Conservation (phyloP, 768 basidiomycete species). For the Mycena olivaceomarginata region DNA sequence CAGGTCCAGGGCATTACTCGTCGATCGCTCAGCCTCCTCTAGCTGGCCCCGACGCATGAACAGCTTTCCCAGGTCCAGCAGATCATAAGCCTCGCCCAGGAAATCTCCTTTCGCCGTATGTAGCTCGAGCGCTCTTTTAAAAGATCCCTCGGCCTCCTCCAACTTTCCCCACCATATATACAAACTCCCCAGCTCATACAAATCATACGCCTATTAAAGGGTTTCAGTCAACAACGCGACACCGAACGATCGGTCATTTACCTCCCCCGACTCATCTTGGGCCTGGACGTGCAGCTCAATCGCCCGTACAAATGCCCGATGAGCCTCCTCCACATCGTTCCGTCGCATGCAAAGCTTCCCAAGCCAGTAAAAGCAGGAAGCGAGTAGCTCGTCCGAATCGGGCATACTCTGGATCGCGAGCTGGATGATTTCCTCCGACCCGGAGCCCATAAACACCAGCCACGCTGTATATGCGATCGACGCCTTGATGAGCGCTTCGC, state of each 20-base stretch:
- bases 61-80: constrained; percentile 43
- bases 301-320: constrained; percentile 35
- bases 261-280: constrained; percentile 37
- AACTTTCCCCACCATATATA: constrained; percentile 42
- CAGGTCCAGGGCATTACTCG: constrained; percentile 31
- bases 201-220: constrained; percentile 30
- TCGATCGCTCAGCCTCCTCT: constrained; percentile 32
- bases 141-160: constrained; percentile 34
- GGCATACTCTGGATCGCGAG: constrained; percentile 37
- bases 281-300: constrained; percentile 33
- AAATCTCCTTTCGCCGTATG: constrained; percentile 26
- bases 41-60: constrained; percentile 41
- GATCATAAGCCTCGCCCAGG: constrained; percentile 32
- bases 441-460: constrained; percentile 43
- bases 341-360: constrained; percentile 43
- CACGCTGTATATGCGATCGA: constrained; percentile 41
- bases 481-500: constrained; percentile 35
- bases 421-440: constrained; percentile 43
- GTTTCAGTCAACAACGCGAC: not conserved
- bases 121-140: constrained; percentile 37
- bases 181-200: constrained; percentile 42
- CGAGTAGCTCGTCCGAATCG: constrained; percentile 28
- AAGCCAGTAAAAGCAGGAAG: constrained; percentile 43
- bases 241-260: not conserved
- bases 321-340: constrained; percentile 38